Evolutionary conservation across 2,329 filamentous ascomycete species (phyloP), one percentile per base, ranked within the genome.

Genomic region (Chaetomium sp.): DNA sequence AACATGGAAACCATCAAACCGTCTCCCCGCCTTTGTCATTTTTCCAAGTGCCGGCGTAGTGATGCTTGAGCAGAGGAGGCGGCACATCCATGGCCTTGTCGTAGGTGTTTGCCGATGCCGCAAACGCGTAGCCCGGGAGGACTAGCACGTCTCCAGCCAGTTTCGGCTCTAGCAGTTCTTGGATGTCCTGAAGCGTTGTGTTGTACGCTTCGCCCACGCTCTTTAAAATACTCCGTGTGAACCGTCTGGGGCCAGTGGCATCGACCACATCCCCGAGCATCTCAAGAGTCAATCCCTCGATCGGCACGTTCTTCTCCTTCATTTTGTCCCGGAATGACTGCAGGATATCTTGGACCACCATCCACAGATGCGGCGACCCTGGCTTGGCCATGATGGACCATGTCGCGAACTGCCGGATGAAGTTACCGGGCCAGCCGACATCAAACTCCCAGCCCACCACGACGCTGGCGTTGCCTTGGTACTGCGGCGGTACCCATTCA

Each of bases 381-480:
- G 72, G 70, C 29, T 56, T 57, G 2, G 70, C 64, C 62, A 71
- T 64, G 59, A 72, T 70, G 19, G 66, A 67, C 69, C 70, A 73
- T 8, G 63, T 70, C 21, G 62, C 63, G 33, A 72, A 68, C 62
- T 72, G 65, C 12, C 67, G 67, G 12, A 66, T 33, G 57, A 72
- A 65, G 27, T 70, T 50, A 33, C 67, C 62, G 23, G 56, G 58
- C 66, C 66, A 72, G 16, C 69, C 67, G 2, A 60, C 65, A 57
- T 74, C 72, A 33, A 74, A 73, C 55, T 74, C 72, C 70, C 72
- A 74, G 1, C 73, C 73, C 16, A 73, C 71, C 2, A 74, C 66
- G 3, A 74, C 57, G 21, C 61, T 57, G 1, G 67, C 65, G 3
- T 61, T 23, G 19, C 47, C 54, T 19, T 58, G 29, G 35, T 68